phyloP scores from a whole-genome alignment of 768 basidiomycete species.

The Termitomyces sp. region DNA sequence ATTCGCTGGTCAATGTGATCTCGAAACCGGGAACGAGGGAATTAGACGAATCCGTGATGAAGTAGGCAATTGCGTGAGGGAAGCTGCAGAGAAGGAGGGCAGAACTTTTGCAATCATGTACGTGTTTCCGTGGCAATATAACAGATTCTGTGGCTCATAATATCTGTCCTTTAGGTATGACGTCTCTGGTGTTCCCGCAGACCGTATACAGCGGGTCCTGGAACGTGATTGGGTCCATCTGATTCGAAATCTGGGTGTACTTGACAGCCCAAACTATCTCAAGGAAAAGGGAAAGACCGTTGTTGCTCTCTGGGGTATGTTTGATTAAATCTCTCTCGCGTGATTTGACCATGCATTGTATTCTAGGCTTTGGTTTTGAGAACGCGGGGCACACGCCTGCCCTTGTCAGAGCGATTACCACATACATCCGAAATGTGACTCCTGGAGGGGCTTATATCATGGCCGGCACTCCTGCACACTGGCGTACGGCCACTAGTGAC shows the following conservation, averaged over 20 bases:
- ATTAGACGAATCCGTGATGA: constrained; percentile 66
- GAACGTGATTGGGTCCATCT: constrained; percentile 75
- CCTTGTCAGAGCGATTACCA: constrained; percentile 47
- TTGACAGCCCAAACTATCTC: constrained; percentile 72
- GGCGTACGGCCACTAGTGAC: constrained; percentile 69
- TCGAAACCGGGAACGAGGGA: constrained; percentile 47
- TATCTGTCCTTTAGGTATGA: constrained; percentile 59
- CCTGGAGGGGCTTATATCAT: constrained; percentile 74
- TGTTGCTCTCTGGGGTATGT: constrained; percentile 64
- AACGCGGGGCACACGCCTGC: constrained; percentile 57
- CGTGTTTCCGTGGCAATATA: constrained; percentile 19
- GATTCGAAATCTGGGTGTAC: constrained; percentile 48
- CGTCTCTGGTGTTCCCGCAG: constrained; percentile 69
- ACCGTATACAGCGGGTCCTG: constrained; percentile 61
- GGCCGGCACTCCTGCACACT: constrained; percentile 65
- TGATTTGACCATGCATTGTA: neutral
- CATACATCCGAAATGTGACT: constrained; percentile 53
- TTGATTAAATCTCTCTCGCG: neutral
- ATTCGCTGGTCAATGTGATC: constrained; percentile 65
- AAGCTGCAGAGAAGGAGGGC: constrained; percentile 76
- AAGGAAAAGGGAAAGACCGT: constrained; percentile 67
- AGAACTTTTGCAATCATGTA: constrained; percentile 84
- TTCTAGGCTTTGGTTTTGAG: constrained; percentile 65
- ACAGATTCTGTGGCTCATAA: constrained; percentile 1
- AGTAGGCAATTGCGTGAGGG: constrained; percentile 60